phyloP scores from a whole-genome alignment of 164 flowering plant species.

The Vitis rotundifolia region DNA sequence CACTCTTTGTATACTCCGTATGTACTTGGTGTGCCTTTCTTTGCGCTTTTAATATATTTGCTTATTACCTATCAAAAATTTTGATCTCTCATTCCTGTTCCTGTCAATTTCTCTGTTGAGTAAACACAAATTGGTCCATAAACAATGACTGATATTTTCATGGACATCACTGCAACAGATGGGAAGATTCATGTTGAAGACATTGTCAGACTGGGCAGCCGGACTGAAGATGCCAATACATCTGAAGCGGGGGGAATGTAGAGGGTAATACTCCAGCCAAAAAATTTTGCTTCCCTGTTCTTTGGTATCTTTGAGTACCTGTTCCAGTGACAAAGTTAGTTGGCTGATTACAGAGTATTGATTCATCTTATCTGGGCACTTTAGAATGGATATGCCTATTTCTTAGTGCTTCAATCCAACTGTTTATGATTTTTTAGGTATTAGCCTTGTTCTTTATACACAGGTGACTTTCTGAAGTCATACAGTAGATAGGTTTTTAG shows the following conservation, averaged over 20 bases:
- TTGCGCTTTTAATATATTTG: not conserved
- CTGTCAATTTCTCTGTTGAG: too few relatives aligned
- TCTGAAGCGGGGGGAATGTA: conserved; percentile 19
- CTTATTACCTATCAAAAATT: not conserved
- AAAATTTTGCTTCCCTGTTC: too few relatives aligned
- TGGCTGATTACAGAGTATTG: not conserved
- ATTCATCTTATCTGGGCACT: not conserved
- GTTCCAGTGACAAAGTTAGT: not conserved
- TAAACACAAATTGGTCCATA: too few relatives aligned
- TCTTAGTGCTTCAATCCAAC: not conserved
- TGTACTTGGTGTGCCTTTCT: too few relatives aligned
- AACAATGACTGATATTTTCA: not conserved
- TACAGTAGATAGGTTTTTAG: not conserved
- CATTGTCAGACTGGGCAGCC: conserved; percentile 59
- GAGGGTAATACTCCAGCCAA: not conserved
- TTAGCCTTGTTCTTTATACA: not conserved
- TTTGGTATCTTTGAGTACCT: too few relatives aligned
- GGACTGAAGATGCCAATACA: conserved; percentile 39
- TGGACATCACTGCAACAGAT: conserved; percentile 37
- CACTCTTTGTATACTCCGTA: too few relatives aligned
- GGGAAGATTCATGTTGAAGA: conserved; percentile 79
- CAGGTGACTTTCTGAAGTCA: not conserved
- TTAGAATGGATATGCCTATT: not conserved
- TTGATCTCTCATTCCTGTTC: not conserved
- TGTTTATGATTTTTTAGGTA: not conserved